Evolutionary conservation across 2,329 filamentous ascomycete genomes (phyloP), one percentile per base, ranked within the genome.

Genomic region (Didymella glomerata): DNA sequence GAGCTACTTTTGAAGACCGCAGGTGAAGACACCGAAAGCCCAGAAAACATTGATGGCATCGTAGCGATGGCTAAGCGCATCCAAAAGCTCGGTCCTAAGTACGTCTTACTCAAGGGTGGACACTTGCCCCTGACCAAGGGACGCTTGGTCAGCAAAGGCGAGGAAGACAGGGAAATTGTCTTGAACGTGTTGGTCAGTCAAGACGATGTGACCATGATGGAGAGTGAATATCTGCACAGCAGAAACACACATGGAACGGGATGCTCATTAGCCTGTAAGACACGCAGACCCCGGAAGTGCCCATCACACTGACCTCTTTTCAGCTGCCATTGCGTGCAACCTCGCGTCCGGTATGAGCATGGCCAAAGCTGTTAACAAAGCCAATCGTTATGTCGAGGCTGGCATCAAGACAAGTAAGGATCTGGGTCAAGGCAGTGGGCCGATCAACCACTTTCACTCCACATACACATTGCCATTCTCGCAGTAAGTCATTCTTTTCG

Each of bases 191-290:
- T 97, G 5, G 86, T 87, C 42, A 90, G 91, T 7, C 83, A 83
- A 0, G 81, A 79, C 0, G 76, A 84, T n/a, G 76, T 84, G 0
- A 81, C 86, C 1, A 80, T 87, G 38, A 84, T 97, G 48, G 84
- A 93, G 75, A 90, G 87, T 38, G 82, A 83, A 4, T 97, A 90
- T 72, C 83, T 92, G 62, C 78, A 83, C 10, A 92, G 90, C 9
- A 89, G 83, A 60, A 94, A 94, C 72, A 98, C 94, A 0, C 95
- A 99, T 71, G 95, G 95, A 0, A 98, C 95, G 0, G 95, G 95
- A 4, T 99, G 95, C 73, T 96, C 93, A 10, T 84, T 98, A 60
- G 95, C 95, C 40, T 97, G 89, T 91, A 77, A 80, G 88, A 65
- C 27, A 14, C 7, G n/a, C 3, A 7, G 7, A 18, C 2, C 5